These are phyloP conservation scores for Penicillium crystallinum DNA, from an alignment of 495 filamentous ascomycete species.

Conservation along the genomic window DNA sequence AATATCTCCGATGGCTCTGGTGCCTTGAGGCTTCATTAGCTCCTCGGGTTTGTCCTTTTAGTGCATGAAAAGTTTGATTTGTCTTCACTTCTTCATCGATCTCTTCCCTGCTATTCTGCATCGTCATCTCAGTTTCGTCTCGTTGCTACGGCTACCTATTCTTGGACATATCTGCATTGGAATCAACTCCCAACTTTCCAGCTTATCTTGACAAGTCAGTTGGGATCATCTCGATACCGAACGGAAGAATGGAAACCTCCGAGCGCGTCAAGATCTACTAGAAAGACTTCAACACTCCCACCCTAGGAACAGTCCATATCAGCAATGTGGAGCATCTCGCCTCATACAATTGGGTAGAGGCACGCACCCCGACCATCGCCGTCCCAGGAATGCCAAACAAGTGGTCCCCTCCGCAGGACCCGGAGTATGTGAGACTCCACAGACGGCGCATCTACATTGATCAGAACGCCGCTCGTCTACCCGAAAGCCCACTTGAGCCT, in stretches of 20 bases:
- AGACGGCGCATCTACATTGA: slow-evolving; percentile 16
- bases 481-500: slow-evolving; percentile 42
- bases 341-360: slow-evolving; percentile 49
- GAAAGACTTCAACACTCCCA: not conserved
- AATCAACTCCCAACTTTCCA: too few relatives aligned
- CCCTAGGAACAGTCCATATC: slow-evolving; percentile 11
- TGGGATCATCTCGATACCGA: not conserved
- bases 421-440: slow-evolving; percentile 10
- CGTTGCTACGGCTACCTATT: too few relatives aligned
- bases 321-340: slow-evolving; percentile 37
- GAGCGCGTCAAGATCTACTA: not conserved
- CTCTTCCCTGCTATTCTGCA: too few relatives aligned
- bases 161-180: not conserved
- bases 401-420: slow-evolving; percentile 7
- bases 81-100: too few relatives aligned
- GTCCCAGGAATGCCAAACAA: slow-evolving; percentile 18
- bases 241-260: not conserved
- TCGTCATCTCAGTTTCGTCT: too few relatives aligned
- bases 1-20: too few relatives aligned
- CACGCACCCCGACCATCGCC: slow-evolving; percentile 22
- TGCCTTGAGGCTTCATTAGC: too few relatives aligned
- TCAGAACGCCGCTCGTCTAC: slow-evolving; percentile 19
- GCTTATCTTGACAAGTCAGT: too few relatives aligned
- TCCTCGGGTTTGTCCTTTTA: too few relatives aligned
- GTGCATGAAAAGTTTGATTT: too few relatives aligned